A percentile compares a stretch with the other conserved stretches of the same genome.
Conservation (phyloP, 306 rosid genomes). For the Herpetospermum pedunculosum region DNA sequence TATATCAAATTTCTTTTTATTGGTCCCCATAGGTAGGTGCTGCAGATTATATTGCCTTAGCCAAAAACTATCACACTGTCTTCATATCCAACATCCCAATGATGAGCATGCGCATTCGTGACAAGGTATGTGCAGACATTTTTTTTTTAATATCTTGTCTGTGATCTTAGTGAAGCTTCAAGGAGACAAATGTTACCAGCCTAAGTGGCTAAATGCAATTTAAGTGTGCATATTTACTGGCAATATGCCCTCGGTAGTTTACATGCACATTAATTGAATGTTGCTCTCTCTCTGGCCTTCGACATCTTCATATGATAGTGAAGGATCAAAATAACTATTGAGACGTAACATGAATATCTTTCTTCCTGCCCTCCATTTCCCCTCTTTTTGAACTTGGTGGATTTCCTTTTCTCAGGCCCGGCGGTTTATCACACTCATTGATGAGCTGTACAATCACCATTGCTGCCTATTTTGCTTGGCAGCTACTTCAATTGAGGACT, state of each 20-base stretch:
- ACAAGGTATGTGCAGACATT: constrained; percentile 45
- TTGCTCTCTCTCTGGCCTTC: background rate
- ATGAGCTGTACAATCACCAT: constrained; percentile 89
- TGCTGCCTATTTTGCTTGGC: constrained; percentile 70
- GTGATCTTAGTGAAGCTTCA: background rate
- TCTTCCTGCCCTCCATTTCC: background rate
- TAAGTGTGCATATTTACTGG: background rate
- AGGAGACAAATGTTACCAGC: background rate
- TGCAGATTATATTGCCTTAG: constrained; percentile 95
- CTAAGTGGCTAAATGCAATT: background rate
- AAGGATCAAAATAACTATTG: too few relatives aligned
- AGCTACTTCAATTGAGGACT: constrained; percentile 73
- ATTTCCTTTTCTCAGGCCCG: constrained; percentile 50
- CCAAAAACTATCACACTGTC: constrained; percentile 80
- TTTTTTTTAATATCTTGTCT: background rate
- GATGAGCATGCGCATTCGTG: constrained; percentile 93
- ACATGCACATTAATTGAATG: background rate
- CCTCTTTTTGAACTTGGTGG: background rate
- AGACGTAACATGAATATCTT: background rate
- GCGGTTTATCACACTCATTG: constrained; percentile 81
- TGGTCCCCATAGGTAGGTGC: constrained; percentile 67
- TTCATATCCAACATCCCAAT: constrained; percentile 74
- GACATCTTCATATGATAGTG: too few relatives aligned
- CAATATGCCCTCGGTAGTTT: background rate
- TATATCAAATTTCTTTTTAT: background rate